These are phyloP conservation scores for Cordyceps militaris DNA, from an alignment of 2,329 filamentous ascomycete genomes.

Conservation along the genomic window DNA sequence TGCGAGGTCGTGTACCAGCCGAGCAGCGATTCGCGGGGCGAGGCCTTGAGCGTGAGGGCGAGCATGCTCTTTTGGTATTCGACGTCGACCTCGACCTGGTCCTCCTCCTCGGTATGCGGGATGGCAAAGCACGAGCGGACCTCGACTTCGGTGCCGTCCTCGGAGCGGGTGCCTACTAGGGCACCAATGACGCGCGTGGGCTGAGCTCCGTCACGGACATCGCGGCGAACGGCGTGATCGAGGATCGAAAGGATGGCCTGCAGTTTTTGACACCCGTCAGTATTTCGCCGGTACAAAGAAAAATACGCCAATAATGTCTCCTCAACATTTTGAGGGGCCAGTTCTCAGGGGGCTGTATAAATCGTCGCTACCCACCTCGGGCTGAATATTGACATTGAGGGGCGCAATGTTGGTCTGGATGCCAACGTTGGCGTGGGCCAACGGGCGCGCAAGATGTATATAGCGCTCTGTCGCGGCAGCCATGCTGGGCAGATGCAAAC, in stretches of 20 bases:
- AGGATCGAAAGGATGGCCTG: slow-evolving; percentile 69
- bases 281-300: background rate
- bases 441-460: slow-evolving; percentile 87
- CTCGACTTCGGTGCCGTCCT: slow-evolving; percentile 95
- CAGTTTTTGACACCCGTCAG: background rate
- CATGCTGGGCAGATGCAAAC: slow-evolving; percentile 55
- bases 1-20: slow-evolving; percentile 98
- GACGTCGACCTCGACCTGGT: slow-evolving; percentile 99
- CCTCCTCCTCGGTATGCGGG: slow-evolving; percentile 94
- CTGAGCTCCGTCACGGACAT: slow-evolving; percentile 60
- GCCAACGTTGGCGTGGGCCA: slow-evolving; percentile 73
- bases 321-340: background rate
- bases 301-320: background rate
- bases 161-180: slow-evolving; percentile 82
- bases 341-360: background rate
- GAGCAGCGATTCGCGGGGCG: slow-evolving; percentile 87
- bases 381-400: slow-evolving; percentile 89
- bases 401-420: slow-evolving; percentile 82
- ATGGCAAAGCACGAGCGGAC: slow-evolving; percentile 96
- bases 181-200: slow-evolving; percentile 96
- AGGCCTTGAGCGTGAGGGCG: slow-evolving; percentile 84
- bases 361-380: slow-evolving; percentile 59
- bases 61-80: slow-evolving; percentile 99
- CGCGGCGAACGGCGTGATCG: slow-evolving; percentile 90
- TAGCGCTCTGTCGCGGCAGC: slow-evolving; percentile 74